Base-by-base conservation (phyloP, 2,329 filamentous ascomycete species). In the Fusarium oligoseptatum region DNA sequence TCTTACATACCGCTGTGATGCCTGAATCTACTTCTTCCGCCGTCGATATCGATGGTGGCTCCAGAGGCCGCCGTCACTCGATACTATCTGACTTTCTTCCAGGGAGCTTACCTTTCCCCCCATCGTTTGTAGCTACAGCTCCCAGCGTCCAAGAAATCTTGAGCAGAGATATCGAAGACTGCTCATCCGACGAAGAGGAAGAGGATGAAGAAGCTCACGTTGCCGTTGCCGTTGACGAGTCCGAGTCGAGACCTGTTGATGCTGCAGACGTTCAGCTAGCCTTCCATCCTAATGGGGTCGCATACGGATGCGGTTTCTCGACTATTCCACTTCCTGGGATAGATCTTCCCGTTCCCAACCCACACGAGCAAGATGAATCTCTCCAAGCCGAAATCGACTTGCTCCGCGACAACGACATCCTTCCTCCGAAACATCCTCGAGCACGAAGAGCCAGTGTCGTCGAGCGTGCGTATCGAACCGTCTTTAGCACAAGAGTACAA, bases 31-130 rank as follows among this genome's bases (percentile, higher is more conserved):
- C 60, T 2, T 61, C 50, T 15, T 73, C 72, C 3, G 72, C 75
- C 0, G 24, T 77, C 5, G 39, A 68, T 29, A 66, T 72, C 5
- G 43, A 63, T 1, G 61, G 52, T 1, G 45, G 39, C 6, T 43
- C 48, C 1, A 17, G 65, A 48, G 58, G 43, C 1, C 72, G 75
- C 11, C 75, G 75, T n/a, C 72, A 76, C 24, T 77, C 76, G 0
- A 60, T 77, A 4, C 75, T 77, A 5, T 75, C 76, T 2, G 76
- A 77, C 39, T 77, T 77, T 20, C 45, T 77, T 0, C 72, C 76
- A 0, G 70, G 66, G 1, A 72, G 75, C 27, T 3, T 77, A 2
- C 22, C 62, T 1, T 61, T 75, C 4, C 67, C 75, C 0, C 56
- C 76, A 0, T 67, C 74, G 0, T 77, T 77, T 4, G 65, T 75